Conservation (phyloP, 495 filamentous ascomycete species). For the Aspergillus ostianus region DNA sequence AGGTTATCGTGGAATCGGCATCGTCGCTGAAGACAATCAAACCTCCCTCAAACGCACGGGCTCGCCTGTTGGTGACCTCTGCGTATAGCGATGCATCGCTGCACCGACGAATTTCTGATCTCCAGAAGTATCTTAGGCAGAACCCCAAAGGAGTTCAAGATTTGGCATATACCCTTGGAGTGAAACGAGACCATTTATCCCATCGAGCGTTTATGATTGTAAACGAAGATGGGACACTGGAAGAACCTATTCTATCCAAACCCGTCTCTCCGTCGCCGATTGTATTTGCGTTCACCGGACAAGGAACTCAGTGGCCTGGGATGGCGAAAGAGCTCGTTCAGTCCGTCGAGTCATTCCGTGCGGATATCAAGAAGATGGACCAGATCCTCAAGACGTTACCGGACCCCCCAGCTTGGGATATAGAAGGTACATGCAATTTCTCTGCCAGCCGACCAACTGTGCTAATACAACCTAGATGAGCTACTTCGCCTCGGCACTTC, state of each 20-base stretch:
- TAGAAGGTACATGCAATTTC: slow-evolving; percentile 10
- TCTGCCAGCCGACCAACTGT: not conserved
- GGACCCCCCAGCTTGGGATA: slow-evolving; percentile 14
- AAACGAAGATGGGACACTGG: not conserved
- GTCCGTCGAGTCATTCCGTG: slow-evolving; percentile 1
- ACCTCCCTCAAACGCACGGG: not conserved
- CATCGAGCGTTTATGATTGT: slow-evolving; percentile 3
- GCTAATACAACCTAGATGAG: slow-evolving; percentile 5
- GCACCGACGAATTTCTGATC: slow-evolving; percentile 4
- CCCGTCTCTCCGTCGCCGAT: slow-evolving; percentile 3
- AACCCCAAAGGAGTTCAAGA: slow-evolving; percentile 4
- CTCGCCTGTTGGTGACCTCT: slow-evolving; percentile 13
- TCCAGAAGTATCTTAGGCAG: slow-evolving; percentile 13
- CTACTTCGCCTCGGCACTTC: not conserved
- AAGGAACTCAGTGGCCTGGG: slow-evolving; percentile 25
- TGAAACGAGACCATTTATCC: slow-evolving; percentile 24
- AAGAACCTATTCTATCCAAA: not conserved
- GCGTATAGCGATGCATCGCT: slow-evolving; percentile 13
- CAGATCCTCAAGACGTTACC: slow-evolving; percentile 8
- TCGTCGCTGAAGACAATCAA: not conserved
- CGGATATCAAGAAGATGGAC: slow-evolving; percentile 12
- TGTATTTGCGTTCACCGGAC: slow-evolving; percentile 26
- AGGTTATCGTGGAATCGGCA: slow-evolving; percentile 10
- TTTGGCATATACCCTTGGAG: slow-evolving; percentile 26
- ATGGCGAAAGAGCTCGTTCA: slow-evolving; percentile 23